These are phyloP conservation scores for Chaetomium sp. DNA, from an alignment of 2,329 filamentous ascomycete genomes.

Conservation along the genomic window DNA sequence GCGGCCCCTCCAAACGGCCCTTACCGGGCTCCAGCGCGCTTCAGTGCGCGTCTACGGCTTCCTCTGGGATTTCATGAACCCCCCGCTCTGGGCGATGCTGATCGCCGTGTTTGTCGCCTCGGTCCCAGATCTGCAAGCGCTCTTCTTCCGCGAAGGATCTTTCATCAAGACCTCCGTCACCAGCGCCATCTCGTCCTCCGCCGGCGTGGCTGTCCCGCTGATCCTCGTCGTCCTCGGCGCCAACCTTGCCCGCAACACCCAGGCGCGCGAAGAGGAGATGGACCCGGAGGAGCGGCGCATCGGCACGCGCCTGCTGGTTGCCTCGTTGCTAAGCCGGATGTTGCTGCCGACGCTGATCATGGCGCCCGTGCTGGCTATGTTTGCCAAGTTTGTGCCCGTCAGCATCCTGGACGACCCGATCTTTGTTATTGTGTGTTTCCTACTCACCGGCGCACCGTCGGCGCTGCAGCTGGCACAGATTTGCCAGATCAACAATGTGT, in stretches of 20 bases:
- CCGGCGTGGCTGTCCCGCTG: conserved; percentile 85
- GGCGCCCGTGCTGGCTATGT: conserved; percentile 79
- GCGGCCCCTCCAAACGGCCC: conserved; percentile 31
- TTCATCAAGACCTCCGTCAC: conserved; percentile 93
- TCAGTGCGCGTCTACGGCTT: conserved; percentile 51
- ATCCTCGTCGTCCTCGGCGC: conserved; percentile 94
- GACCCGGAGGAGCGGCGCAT: conserved; percentile 65
- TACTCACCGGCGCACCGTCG: conserved; percentile 88
- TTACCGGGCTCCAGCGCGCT: conserved; percentile 29
- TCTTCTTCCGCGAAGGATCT: conserved; percentile 84
- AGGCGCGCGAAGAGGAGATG: conserved; percentile 53
- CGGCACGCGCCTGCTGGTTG: conserved; percentile 72
- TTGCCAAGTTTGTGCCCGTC: conserved; percentile 84
- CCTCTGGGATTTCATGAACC: conserved; percentile 94
- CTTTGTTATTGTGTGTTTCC: conserved; percentile 95
- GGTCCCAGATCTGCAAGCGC: conserved; percentile 68
- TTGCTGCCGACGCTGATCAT: conserved; percentile 84
- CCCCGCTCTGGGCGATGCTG: conserved; percentile 95
- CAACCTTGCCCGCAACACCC: conserved; percentile 87
- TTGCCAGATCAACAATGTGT: conserved; percentile 96
- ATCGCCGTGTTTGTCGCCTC: conserved; percentile 85
- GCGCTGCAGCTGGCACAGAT: conserved; percentile 95
- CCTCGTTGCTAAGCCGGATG: conserved; percentile 85
- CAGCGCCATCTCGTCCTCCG: conserved; percentile 75
- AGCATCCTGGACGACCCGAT: conserved; percentile 97